A percentile compares a stretch with the other conserved stretches of the same genome.
phyloP scores from a whole-genome alignment of 176 grass and related monocot genomes.

The Bonia amplexicaulis region DNA sequence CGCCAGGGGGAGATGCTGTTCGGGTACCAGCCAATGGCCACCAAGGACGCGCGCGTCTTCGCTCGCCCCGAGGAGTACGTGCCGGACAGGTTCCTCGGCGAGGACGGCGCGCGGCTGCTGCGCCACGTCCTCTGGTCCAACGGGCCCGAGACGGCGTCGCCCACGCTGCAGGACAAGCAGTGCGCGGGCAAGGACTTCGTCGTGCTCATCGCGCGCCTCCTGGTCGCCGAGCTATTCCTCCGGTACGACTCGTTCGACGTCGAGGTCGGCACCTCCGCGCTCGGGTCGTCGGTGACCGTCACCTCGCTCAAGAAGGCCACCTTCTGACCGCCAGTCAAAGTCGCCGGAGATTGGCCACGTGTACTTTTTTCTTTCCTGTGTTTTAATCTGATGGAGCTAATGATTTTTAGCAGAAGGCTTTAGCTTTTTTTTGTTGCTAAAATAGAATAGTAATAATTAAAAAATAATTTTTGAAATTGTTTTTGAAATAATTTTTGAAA shows the following conservation, averaged over 20 bases:
- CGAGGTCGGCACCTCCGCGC: conserved; percentile 61
- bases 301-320: conserved; percentile 93
- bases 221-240: conserved; percentile 84
- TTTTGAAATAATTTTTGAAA: too few relatives aligned
- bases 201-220: conserved; percentile 81
- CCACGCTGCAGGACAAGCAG: conserved; percentile 90
- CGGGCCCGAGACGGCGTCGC: conserved; percentile 76
- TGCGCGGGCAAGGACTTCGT: conserved; percentile 98
- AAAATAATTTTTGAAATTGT: too few relatives aligned
- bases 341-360: neutral
- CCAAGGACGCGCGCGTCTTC: conserved; percentile 87
- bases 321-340: conserved; percentile 26
- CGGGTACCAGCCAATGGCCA: conserved; percentile 98
- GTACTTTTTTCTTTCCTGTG: too few relatives aligned
- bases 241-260: conserved; percentile 95
- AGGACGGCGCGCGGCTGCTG: conserved; percentile 58
- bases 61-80: conserved; percentile 69
- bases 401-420: too few relatives aligned
- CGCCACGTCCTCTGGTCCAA: conserved; percentile 93
- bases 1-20: conserved; percentile 91
- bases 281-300: conserved; percentile 80
- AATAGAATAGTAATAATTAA: too few relatives aligned
- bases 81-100: conserved; percentile 71
- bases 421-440: too few relatives aligned
- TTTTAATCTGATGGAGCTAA: too few relatives aligned